Evolutionary conservation across 305 asterid species (phyloP), one percentile per base, ranked within the genome.

Genomic region (Fraxinus baroniana): DNA sequence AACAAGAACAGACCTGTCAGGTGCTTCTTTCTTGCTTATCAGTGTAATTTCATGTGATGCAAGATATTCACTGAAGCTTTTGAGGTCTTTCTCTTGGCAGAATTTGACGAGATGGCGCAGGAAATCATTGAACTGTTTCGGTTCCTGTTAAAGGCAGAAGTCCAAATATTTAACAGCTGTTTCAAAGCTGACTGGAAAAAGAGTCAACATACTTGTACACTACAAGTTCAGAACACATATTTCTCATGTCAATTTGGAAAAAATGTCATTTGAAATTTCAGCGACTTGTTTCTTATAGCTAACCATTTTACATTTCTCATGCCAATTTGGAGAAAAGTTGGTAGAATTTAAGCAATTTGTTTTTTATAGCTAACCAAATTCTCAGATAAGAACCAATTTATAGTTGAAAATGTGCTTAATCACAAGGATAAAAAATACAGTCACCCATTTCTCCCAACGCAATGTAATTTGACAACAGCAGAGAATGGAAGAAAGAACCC

Each of bases 51-150:
- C 87, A 30, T 86, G 89, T 66, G 91, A 81, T 33, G 89, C 87
- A 81, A 96, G 86, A 82, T 83, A 86, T 8, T 92, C 89, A 7
- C 84, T 74, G 80, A 92, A 90, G 84, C 89, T 87, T 74, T 84
- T 76, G 24, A 90, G 89, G 86, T 84, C 83, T 85, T 87, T 92
- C 82, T 87, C 90, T 75, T 80, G 86, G 89, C 94, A 92, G 85
- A 87, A 89, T 77, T 88, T 87, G 86, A 74, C 80, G 33, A 96
- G 90, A 83, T 74, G 89, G 81, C 44, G 82, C 83, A 93, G 78
- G 87, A 96, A 92, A 52, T 93, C 94, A 79, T 94, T 94, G 87
- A 94, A 96, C 89, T 90, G 94, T 79, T 90, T 89, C 9, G 98
- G 94, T 87, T 96, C 98, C 99, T 96, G 89, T 20, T 49, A 30